A percentile compares a stretch with the other conserved stretches of the same genome.
Conservation (phyloP, 164 flowering plant genomes). For the Nelumbo lutea region DNA sequence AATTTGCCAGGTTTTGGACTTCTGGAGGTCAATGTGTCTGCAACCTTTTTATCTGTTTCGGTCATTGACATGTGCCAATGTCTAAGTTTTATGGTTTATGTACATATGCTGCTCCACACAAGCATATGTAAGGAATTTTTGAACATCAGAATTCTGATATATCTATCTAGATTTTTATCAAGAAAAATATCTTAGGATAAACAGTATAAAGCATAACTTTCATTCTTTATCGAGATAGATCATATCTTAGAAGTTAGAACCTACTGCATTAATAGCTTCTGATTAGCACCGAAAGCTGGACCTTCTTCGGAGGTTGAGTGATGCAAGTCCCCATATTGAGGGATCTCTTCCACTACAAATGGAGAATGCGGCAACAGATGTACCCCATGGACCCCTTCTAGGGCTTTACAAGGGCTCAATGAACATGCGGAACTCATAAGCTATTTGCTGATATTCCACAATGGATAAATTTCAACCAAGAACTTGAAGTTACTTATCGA, state of each 20-base stretch:
- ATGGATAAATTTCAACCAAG: constrained; percentile 9
- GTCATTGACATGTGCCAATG: neutral
- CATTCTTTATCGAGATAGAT: neutral
- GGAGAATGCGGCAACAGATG: constrained; percentile 61
- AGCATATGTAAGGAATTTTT: neutral
- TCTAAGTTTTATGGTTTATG: neutral
- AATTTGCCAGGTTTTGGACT: neutral
- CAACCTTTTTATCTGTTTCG: neutral
- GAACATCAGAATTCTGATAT: neutral
- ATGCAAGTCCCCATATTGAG: constrained; percentile 31
- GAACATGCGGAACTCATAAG: constrained; percentile 47
- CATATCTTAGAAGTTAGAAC: constrained; percentile 18
- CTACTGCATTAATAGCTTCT: constrained; percentile 48
- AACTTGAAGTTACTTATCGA: constrained; percentile 1
- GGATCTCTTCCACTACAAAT: constrained; percentile 43
- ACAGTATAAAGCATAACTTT: neutral
- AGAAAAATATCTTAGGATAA: neutral
- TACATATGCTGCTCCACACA: neutral
- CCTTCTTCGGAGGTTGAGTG: constrained; percentile 22
- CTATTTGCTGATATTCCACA: neutral
- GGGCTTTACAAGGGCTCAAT: constrained; percentile 29
- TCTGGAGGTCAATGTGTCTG: neutral
- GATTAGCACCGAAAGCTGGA: constrained; percentile 31
- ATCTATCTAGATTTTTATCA: neutral
- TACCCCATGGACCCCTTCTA: constrained; percentile 76